Evolutionary conservation across 2,329 filamentous ascomycete genomes (phyloP).

Genomic region (Aotearoamyces nothofagi): DNA sequence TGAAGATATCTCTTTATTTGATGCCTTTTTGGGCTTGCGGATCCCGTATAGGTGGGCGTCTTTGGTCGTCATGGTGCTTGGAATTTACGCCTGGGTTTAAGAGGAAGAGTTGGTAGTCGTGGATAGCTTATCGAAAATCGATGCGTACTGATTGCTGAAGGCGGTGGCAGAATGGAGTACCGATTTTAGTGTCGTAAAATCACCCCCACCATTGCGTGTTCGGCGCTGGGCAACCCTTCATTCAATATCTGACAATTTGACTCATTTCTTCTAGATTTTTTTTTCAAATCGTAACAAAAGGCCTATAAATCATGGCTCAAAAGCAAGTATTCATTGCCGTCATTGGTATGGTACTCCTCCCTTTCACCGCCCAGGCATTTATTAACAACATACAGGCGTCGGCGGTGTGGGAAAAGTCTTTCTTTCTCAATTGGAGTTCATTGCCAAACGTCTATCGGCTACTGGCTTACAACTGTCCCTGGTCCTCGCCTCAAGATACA

Average conservation of each 20-base stretch:
- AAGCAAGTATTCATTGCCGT: constrained; percentile 27
- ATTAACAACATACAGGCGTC: constrained; percentile 42
- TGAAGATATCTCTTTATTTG: constrained; percentile 54
- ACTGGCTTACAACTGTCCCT: constrained; percentile 50
- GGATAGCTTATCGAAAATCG: no score
- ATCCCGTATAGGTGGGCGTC: constrained; percentile 67
- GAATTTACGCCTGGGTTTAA: no score
- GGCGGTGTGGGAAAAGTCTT: constrained; percentile 91
- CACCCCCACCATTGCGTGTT: no score
- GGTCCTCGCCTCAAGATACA: constrained; percentile 74
- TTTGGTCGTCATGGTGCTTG: constrained; percentile 34
- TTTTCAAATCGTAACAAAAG: no score
- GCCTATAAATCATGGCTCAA: constrained; percentile 15
- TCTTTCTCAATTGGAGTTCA: constrained; percentile 60
- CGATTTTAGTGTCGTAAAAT: no score
- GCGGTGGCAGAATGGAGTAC: no score
- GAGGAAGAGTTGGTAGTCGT: no score
- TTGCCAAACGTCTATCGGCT: constrained; percentile 47
- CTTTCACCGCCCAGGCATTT: constrained; percentile 7
- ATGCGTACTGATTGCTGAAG: no score
- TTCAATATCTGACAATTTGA: no score
- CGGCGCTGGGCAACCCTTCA: no score
- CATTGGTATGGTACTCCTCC: constrained; percentile 22
- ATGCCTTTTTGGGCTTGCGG: constrained; percentile 48
- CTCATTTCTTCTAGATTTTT: no score